Conservation (phyloP, 1,284 basidiomycete species). For the Apiotrichum gracile region DNA sequence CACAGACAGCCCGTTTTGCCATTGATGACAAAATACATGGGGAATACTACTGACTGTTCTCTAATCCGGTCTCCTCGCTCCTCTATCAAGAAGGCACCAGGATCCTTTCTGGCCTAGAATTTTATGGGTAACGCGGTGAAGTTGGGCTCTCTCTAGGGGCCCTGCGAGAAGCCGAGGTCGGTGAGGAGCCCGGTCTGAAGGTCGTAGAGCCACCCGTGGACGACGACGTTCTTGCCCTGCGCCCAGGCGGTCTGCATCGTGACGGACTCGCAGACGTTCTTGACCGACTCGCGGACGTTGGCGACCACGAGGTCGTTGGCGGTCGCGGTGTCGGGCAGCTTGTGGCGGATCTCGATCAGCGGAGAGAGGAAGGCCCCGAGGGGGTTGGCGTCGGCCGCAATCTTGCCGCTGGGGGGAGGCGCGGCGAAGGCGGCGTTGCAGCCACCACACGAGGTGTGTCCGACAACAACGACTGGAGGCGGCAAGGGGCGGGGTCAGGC, state of each 20-base stretch:
- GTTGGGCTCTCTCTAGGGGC: no score
- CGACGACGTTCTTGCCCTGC: conserved; percentile 56
- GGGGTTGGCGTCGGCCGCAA: conserved; percentile 48
- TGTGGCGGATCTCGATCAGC: conserved; percentile 57
- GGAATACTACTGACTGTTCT: no score
- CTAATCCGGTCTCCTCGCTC: no score
- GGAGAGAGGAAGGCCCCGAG: conserved; percentile 68
- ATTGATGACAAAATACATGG: no score
- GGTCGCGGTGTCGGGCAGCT: conserved; percentile 51
- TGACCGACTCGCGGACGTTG: conserved; percentile 72
- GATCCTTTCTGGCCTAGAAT: no score
- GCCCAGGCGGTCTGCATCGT: conserved; percentile 69
- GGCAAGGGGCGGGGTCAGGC: neutral
- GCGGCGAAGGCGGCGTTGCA: conserved; percentile 56
- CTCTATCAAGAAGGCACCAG: no score
- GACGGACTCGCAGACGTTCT: conserved; percentile 56
- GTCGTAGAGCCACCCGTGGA: conserved; percentile 82
- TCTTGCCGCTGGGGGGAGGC: conserved; percentile 2
- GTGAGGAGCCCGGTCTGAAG: conserved; percentile 62
- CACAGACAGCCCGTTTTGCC: no score
- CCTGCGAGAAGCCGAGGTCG: conserved; percentile 56
- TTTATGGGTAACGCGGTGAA: no score
- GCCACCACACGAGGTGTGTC: conserved; percentile 76
- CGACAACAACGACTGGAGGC: conserved; percentile 64
- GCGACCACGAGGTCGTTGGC: conserved; percentile 61